Conservation (phyloP, 2,329 filamentous ascomycete genomes). For the Diplodia corticola region DNA sequence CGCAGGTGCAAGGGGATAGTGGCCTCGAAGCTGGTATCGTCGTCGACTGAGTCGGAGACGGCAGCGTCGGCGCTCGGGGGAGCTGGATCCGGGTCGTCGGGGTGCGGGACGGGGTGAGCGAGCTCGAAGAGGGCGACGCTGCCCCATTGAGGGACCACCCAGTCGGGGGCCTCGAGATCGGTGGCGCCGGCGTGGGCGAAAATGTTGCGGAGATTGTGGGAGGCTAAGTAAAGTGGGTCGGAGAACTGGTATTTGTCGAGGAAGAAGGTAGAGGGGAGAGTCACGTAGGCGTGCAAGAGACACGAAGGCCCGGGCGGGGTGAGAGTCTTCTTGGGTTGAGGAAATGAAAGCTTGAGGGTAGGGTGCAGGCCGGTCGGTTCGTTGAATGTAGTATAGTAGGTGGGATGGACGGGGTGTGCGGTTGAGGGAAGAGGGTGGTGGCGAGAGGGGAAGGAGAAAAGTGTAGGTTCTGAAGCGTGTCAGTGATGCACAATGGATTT, state of each 20-base stretch:
- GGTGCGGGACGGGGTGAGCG: slow-evolving; percentile 49
- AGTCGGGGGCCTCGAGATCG: slow-evolving; percentile 88
- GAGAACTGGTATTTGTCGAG: slow-evolving; percentile 83
- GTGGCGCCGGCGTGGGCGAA: slow-evolving; percentile 72
- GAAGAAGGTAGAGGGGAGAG: slow-evolving; percentile 78
- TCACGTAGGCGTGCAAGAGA: slow-evolving; percentile 75
- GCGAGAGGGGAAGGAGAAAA: slow-evolving; percentile 82
- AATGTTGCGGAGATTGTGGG: slow-evolving; percentile 73
- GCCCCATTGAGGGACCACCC: slow-evolving; percentile 75
- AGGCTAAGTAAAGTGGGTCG: slow-evolving; percentile 73
- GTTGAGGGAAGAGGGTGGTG: slow-evolving; percentile 61
- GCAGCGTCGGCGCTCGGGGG: not conserved
- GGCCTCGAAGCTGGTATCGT: slow-evolving; percentile 58
- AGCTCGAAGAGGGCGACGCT: slow-evolving; percentile 76
- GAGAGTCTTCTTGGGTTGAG: slow-evolving; percentile 44
- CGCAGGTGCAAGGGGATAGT: slow-evolving; percentile 82
- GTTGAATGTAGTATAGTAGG: slow-evolving; percentile 66
- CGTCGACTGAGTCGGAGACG: slow-evolving; percentile 22
- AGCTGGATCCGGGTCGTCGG: not conserved
- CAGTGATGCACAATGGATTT: slow-evolving; percentile 20
- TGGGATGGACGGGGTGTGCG: slow-evolving; percentile 51
- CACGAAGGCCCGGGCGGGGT: slow-evolving; percentile 58
- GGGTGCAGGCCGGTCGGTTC: slow-evolving; percentile 81
- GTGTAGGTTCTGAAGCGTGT: slow-evolving; percentile 58
- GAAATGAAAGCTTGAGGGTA: slow-evolving; percentile 68